These are phyloP conservation scores for Cutaneotrichosporon sp. DNA, from an alignment of 1,284 basidiomycete species.

Conservation along the genomic window DNA sequence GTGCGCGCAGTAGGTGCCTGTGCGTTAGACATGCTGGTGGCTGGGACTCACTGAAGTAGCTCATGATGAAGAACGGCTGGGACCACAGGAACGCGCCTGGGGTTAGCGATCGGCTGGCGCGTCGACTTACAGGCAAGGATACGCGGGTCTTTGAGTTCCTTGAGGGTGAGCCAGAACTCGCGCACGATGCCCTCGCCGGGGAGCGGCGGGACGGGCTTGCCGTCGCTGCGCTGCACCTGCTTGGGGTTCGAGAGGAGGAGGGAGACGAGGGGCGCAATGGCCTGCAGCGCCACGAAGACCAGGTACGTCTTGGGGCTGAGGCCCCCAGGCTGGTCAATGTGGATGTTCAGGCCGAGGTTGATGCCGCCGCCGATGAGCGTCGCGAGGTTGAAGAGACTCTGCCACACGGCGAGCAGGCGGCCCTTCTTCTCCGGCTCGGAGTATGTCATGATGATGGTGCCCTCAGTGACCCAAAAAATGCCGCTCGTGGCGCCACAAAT, in stretches of 20 bases:
- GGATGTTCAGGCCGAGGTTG: slow-evolving; percentile 50
- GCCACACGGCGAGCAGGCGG: slow-evolving; percentile 48
- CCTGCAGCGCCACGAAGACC: slow-evolving; percentile 53
- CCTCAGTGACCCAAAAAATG: slow-evolving; percentile 46
- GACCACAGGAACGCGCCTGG: slow-evolving; percentile 23
- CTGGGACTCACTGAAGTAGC: slow-evolving; percentile 37
- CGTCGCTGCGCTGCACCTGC: slow-evolving; percentile 50
- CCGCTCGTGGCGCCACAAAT: slow-evolving; percentile 50
- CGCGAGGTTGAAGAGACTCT: slow-evolving; percentile 42
- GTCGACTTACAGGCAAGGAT: slow-evolving; percentile 21
- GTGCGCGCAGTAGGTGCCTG: slow-evolving; percentile 29
- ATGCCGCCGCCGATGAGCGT: slow-evolving; percentile 49
- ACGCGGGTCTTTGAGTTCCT: slow-evolving; percentile 24
- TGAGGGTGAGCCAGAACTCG: slow-evolving; percentile 42
- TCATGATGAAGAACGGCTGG: slow-evolving; percentile 34
- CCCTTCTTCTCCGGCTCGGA: slow-evolving; percentile 45
- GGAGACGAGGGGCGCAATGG: slow-evolving; percentile 42
- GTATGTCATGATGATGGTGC: slow-evolving; percentile 35
- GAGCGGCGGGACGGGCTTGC: slow-evolving; percentile 40
- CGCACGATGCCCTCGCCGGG: slow-evolving; percentile 24
- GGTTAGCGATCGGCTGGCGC: not conserved
- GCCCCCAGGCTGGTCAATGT: slow-evolving; percentile 37
- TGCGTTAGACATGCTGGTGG: too few relatives aligned
- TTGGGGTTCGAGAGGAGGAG: slow-evolving; percentile 44
- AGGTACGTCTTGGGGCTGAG: slow-evolving; percentile 49